phyloP scores from a whole-genome alignment of 192 early-diverging fungal genomes.

The Backusella macrospora region DNA sequence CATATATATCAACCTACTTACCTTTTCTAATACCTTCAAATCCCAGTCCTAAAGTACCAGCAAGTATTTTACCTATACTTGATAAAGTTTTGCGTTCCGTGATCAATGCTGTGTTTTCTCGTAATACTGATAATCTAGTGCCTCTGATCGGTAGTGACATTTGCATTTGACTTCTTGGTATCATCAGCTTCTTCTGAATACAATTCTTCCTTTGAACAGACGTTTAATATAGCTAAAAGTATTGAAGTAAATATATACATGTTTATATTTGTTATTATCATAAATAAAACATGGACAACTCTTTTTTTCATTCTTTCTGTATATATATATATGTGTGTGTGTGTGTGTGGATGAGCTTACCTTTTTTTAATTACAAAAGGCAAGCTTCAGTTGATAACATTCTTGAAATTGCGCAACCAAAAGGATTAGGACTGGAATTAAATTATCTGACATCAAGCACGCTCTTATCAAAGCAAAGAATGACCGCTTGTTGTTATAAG shows the following conservation, averaged over 20 bases:
- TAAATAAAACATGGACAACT: background rate
- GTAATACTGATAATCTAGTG: slow-evolving; percentile 73
- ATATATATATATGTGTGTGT: too few relatives aligned
- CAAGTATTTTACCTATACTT: slow-evolving; percentile 77
- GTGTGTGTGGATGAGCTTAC: slow-evolving; percentile 47
- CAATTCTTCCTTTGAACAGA: slow-evolving; percentile 93
- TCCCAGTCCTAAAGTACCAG: slow-evolving; percentile 83
- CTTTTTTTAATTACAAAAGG: slow-evolving; percentile 99
- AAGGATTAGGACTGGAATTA: slow-evolving; percentile 89
- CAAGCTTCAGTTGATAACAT: slow-evolving; percentile 95
- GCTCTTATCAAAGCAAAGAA: slow-evolving; percentile 96
- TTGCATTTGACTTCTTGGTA: background rate
- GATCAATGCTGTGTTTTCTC: slow-evolving; percentile 88
- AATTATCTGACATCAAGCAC: slow-evolving; percentile 98
- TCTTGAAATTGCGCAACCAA: slow-evolving; percentile 98
- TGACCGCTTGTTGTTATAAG: slow-evolving; percentile 98
- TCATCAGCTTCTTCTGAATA: slow-evolving; percentile 21
- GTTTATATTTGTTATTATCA: too few relatives aligned
- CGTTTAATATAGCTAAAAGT: slow-evolving; percentile 90
- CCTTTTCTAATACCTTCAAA: slow-evolving; percentile 88
- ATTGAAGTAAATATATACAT: slow-evolving; percentile 82
- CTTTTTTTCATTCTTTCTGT: too few relatives aligned
- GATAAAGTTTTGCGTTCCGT: slow-evolving; percentile 89
- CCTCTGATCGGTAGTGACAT: slow-evolving; percentile 57
- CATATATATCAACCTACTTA: slow-evolving; percentile 25